Base-by-base conservation (phyloP, 1,139 yeast species). In the Kodamaea anthophila region DNA sequence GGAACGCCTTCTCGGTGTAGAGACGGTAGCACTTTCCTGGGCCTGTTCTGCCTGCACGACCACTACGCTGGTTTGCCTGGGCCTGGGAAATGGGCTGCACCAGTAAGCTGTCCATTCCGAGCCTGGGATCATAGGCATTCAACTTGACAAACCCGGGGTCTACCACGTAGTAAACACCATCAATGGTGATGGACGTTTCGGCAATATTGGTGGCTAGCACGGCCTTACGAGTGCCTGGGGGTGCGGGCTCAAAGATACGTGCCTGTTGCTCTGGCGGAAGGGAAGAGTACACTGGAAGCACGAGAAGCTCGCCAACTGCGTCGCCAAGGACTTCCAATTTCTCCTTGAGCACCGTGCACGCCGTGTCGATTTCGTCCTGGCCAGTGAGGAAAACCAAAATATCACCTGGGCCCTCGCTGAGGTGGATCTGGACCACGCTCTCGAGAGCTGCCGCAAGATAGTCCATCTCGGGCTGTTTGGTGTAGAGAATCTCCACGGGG, bases 351-450 rank as follows among this genome's bases (percentile, higher is more conserved):
- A 78, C 74, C 45, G 85, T 94, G 48, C 93, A 84, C 36, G 93
- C 77, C 0, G 94, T 79, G 47, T 88, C 98, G 47, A 88, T 88
- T 49, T 86, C 96, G 38, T 86, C 96, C 47, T 85, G 91, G 49
- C 96, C 96, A 0, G 96, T 85, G 37, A 86, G 59, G 47, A 86
- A 86, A 6, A 86, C 94, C 25, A 86, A 55, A 21, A 86, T 84
- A 51, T 86, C 96, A 23, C 96, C 96, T 3, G 67, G 61, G 0
- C 80, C 78, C 44, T 83, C 93, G 7, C 85, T 71, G 11, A 80
- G 60, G 49, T 86, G 96, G 23, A 86, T 84, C 45, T 85, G 93
- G 47, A 86, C 61, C 5, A 85, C 85, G 2, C 94, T 74, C 50
- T 84, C 88, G 30, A 86, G 61, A 0, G 91, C 76, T 1, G 94